Evolutionary conservation across 1,139 yeast species (phyloP).

Genomic region (Lodderomyces parapsilosis): DNA sequence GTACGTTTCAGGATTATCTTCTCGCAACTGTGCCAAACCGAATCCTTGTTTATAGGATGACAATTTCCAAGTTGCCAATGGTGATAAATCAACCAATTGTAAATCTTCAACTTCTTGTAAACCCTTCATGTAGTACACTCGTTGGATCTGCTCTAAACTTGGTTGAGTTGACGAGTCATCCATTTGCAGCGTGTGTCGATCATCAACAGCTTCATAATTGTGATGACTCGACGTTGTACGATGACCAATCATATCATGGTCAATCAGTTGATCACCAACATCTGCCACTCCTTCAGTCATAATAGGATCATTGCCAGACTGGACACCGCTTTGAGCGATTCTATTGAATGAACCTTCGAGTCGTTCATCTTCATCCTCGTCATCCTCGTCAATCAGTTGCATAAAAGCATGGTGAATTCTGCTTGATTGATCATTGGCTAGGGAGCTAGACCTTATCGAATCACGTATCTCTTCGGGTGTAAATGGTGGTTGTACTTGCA

Average conservation of each 20-base stretch:
- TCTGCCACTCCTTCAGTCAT: slow-evolving; percentile 5
- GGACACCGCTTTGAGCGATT: slow-evolving; percentile 2
- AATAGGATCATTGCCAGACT: neutral
- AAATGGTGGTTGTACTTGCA: slow-evolving; percentile 33
- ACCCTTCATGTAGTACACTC: slow-evolving; percentile 47
- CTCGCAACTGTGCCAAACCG: slow-evolving; percentile 69
- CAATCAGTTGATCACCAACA: neutral
- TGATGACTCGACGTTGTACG: slow-evolving; percentile 3
- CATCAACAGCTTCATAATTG: slow-evolving; percentile 2
- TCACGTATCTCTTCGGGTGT: slow-evolving; percentile 37
- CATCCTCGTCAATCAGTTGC: slow-evolving; percentile 15
- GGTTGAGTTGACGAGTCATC: slow-evolving; percentile 22
- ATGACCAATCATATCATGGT: slow-evolving; percentile 7
- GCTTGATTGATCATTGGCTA: slow-evolving; percentile 8
- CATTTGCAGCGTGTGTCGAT: slow-evolving; percentile 1
- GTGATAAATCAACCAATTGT: slow-evolving; percentile 72
- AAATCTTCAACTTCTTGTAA: slow-evolving; percentile 54
- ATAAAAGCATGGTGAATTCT: slow-evolving; percentile 10
- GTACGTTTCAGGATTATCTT: slow-evolving; percentile 69
- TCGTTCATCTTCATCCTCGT: slow-evolving; percentile 12
- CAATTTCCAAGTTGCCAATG: slow-evolving; percentile 81
- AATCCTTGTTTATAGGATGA: slow-evolving; percentile 75
- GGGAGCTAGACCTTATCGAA: slow-evolving; percentile 14
- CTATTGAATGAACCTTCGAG: slow-evolving; percentile 3
- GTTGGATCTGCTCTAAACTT: slow-evolving; percentile 38